Evolutionary conservation across 2,329 filamentous ascomycete genomes (phyloP), one percentile per base, ranked within the genome.

Genomic region (Cordyceps pruinosa): DNA sequence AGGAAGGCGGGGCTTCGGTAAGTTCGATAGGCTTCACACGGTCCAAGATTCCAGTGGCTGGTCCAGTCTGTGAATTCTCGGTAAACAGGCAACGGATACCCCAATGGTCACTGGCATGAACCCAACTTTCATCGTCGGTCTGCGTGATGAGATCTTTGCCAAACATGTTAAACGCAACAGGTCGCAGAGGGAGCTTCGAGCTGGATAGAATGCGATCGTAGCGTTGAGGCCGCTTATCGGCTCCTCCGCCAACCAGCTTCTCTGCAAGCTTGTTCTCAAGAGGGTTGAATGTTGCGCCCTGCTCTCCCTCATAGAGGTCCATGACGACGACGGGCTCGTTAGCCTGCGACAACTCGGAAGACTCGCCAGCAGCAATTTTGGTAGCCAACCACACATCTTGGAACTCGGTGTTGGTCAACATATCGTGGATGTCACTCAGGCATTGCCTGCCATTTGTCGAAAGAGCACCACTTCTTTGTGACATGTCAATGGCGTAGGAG

Each of bases 211-310:
- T 83, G 34, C 85, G 76, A 63, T 88, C 84, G 59, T 87, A 88
- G 48, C 86, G 72, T 64, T 88, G 85, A 2, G 85, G 84, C 21
- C 82, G 74, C 61, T 77, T 77, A 48, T 81, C 75, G 47, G 73
- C 68, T 1, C 76, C 75, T 46, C 66, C 71, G 3, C 73, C 73
- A 1, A 79, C 76, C 4, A 77, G 76, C 12, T 74, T 71, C 1
- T 77, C 75, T 3, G 85, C 84, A 13, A 86, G 72, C 1, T 68
- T 66, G 62, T 88, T 88, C 6, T 69, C 69, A 2, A 69, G 69
- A 0, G 84, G 84, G 63, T 88, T 79, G 65, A 85, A 88, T 0
- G 85, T 88, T 4, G 83, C 82, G 1, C 84, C 85, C 59, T 83
- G 75, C 65, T 87, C 84, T 2, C 84, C 85, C 53, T 82, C 77